These are phyloP conservation scores for Agastache rugosa DNA, from an alignment of 257 asterid genomes.

Conservation along the genomic window DNA sequence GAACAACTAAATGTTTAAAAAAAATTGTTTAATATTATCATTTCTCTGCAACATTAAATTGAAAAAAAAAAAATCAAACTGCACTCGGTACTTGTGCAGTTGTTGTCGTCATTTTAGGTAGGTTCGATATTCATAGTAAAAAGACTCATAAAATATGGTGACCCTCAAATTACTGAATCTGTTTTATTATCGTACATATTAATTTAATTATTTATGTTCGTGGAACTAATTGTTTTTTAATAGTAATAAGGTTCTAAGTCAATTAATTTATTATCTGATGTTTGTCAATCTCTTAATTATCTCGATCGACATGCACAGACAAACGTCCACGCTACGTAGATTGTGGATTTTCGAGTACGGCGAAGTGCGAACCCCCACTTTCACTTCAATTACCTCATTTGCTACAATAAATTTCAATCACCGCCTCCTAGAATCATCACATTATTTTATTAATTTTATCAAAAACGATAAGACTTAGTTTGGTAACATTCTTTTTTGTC, in stretches of 20 bases:
- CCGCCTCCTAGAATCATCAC: neutral
- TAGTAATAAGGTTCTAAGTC: neutral
- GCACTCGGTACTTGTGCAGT: constrained; percentile 12
- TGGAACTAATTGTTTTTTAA: neutral
- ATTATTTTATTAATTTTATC: constrained; percentile 3
- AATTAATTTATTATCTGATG: constrained; percentile 6
- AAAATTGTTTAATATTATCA: neutral
- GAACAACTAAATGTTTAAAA: too few relatives aligned
- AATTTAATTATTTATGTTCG: neutral
- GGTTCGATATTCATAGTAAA: neutral
- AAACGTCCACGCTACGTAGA: constrained; percentile 42
- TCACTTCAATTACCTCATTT: neutral
- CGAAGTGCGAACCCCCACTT: neutral
- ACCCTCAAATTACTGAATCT: too few relatives aligned
- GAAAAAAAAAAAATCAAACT: neutral
- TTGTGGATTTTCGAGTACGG: constrained; percentile 27
- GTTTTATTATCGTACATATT: neutral
- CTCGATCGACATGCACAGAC: neutral
- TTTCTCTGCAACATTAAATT: neutral
- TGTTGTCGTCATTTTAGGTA: constrained; percentile 11
- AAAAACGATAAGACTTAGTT: too few relatives aligned
- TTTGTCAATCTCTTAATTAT: neutral
- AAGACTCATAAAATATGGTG: neutral
- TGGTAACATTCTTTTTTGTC: too few relatives aligned
- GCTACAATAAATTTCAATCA: neutral